A percentile compares a stretch with the other conserved stretches of the same genome.
Conservation (phyloP, 805 yeast species). For the Teunomyces pallodes region DNA sequence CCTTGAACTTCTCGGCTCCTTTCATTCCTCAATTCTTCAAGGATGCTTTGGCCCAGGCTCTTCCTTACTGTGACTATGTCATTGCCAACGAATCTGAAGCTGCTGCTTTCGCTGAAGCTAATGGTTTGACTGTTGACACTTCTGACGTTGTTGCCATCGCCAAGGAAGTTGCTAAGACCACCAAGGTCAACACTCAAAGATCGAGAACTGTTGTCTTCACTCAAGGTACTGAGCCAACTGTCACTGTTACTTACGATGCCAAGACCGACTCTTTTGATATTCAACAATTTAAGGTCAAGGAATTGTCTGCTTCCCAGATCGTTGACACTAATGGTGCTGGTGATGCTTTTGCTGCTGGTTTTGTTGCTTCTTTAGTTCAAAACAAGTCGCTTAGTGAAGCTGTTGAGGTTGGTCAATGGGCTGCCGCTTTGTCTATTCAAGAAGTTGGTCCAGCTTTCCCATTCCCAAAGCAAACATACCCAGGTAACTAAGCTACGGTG, state of each 20-base stretch:
- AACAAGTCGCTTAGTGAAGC: conserved; percentile 59
- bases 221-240: conserved; percentile 91
- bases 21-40: conserved; percentile 95
- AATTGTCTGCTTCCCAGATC: conserved; percentile 63
- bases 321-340: conserved; percentile 99
- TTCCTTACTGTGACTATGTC: conserved; percentile 87
- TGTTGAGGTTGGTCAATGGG: conserved; percentile 92
- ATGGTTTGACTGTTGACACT: conserved; percentile 50
- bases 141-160: conserved; percentile 76
- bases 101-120: conserved; percentile 86
- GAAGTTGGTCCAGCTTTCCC: conserved; percentile 95
- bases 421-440: conserved; percentile 88
- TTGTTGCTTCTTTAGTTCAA: conserved; percentile 81
- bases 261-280: conserved; percentile 45
- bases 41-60: conserved; percentile 73
- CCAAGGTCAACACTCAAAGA: conserved; percentile 65
- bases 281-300: conserved; percentile 64
- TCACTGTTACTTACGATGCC: conserved; percentile 62
- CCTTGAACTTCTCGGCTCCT: conserved; percentile 92
- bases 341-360: conserved; percentile 97
- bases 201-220: conserved; percentile 90
- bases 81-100: conserved; percentile 98
- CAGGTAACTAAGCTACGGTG: conserved; percentile 8
- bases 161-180: conserved; percentile 71
- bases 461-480: conserved; percentile 60